Conservation (phyloP, 768 basidiomycete species). For the Flagelloscypha sp. region DNA sequence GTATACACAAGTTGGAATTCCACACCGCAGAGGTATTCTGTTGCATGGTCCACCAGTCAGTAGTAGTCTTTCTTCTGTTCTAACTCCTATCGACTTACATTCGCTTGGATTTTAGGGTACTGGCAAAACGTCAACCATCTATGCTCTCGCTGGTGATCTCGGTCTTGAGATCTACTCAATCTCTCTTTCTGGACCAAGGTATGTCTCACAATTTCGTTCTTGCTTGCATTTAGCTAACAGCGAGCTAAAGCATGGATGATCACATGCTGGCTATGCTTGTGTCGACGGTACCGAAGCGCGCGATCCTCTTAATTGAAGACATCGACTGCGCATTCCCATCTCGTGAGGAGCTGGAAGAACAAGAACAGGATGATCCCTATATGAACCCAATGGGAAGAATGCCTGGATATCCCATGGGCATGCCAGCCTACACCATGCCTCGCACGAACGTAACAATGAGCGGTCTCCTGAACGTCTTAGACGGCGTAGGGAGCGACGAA, state of each 20-base stretch:
- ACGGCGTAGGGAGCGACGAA: conserved; percentile 24
- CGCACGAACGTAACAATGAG: conserved; percentile 21
- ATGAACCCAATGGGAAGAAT: conserved; percentile 8
- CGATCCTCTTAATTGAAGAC: conserved; percentile 23
- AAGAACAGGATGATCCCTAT: conserved; percentile 9
- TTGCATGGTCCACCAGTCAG: conserved; percentile 14
- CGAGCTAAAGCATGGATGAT: too few relatives aligned
- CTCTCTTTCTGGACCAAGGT: conserved; percentile 19
- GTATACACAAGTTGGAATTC: conserved; percentile 23
- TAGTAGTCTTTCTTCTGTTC: conserved; percentile 10
- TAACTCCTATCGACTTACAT: too few relatives aligned
- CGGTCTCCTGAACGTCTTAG: conserved; percentile 26
- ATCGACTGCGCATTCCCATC: conserved; percentile 26
- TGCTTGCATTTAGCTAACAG: too few relatives aligned
- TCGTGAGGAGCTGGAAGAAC: conserved; percentile 16
- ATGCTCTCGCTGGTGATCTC: conserved; percentile 41
- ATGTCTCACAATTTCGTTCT: background rate
- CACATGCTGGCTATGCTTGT: conserved; percentile 10
- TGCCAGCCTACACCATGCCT: background rate
- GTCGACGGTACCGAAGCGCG: conserved; percentile 11
- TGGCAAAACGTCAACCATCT: conserved; percentile 16
- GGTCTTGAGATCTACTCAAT: conserved; percentile 50
- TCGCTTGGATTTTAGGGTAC: conserved; percentile 10
- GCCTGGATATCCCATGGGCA: background rate
- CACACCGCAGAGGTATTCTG: conserved; percentile 22